Evolutionary conservation across 1,139 yeast genomes (phyloP), one percentile per base, ranked within the genome.

Genomic region (Zygoascus hellenicus): DNA sequence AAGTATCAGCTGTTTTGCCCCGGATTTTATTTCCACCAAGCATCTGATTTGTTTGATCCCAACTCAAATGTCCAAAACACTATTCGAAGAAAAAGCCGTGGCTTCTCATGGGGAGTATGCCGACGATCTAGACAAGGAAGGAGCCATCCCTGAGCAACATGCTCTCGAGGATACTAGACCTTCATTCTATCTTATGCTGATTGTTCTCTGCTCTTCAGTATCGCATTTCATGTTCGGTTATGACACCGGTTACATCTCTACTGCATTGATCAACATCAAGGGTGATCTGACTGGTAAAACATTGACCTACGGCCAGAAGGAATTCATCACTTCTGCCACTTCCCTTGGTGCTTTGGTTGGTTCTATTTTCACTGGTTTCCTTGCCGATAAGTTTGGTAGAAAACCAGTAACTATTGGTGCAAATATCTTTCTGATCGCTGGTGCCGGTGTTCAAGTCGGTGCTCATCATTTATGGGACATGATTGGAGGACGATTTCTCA

Each of bases 161-260:
- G 46, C 46, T 31, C 16, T 51, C 30, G 51, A 52, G 32, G 48
- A 55, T 16, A 45, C 52, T 30, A 51, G 45, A 30, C 58, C 58
- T 4, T 47, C 57, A 1, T 45, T 47, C 22, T 52, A 50, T 19
- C 45, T 90, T 47, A 69, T 89, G 33, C 67, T 80, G 32, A 68
- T 90, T 45, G 87, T 96, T 0, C 71, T 84, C 49, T 81, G 87
- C n/a, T 82, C 96, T 0, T 88, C 96, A 6, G 82, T 90, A 50
- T 88, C 96, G 1, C 97, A 97, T 4, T 87, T 89, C 65, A 80
- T 90, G 88, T 90, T 90, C 67, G 97, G 97, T 56, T 90, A 89
- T 62, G 97, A 90, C 64, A 90, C 97, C 0, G 97, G 97, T 50
- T 90, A 90, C 66, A 89, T 90, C 42, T 88, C 97, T 1, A 81